A percentile compares a stretch with the other conserved stretches of the same genome.
Evolutionary conservation across 2,329 filamentous ascomycete genomes (phyloP).

Genomic region (Microcera coccophila): DNA sequence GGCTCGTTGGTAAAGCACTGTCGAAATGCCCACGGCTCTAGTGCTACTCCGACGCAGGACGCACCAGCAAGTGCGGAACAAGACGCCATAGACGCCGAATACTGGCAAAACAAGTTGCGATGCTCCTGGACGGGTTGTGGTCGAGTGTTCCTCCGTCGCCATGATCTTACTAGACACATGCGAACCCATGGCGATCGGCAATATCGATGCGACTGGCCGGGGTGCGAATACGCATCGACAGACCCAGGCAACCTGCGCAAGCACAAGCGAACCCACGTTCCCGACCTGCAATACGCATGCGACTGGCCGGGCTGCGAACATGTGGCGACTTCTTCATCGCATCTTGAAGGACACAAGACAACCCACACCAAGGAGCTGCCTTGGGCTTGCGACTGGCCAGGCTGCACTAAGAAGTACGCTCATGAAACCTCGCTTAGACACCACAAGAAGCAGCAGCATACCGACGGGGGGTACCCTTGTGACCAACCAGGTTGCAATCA

Average conservation of each 20-base stretch:
- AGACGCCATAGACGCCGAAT: not conserved
- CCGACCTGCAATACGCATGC: not conserved
- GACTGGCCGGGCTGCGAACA: not conserved
- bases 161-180: not conserved
- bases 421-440: not conserved
- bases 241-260: not conserved
- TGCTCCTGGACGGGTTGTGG: not conserved
- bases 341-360: not conserved
- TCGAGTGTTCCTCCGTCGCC: not conserved
- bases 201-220: not conserved
- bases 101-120: not conserved
- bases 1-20: not conserved
- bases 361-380: not conserved
- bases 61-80: not conserved
- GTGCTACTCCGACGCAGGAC: not conserved
- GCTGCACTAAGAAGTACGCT: not conserved
- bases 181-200: not conserved
- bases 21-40: not conserved
- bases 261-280: not conserved
- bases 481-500: not conserved
- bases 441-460: not conserved
- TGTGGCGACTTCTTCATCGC: not conserved
- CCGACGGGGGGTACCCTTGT: not conserved
- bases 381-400: not conserved
- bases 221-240: not conserved